phyloP scores from a whole-genome alignment of 2,329 filamentous ascomycete genomes.

The Aspergillus ruber region DNA sequence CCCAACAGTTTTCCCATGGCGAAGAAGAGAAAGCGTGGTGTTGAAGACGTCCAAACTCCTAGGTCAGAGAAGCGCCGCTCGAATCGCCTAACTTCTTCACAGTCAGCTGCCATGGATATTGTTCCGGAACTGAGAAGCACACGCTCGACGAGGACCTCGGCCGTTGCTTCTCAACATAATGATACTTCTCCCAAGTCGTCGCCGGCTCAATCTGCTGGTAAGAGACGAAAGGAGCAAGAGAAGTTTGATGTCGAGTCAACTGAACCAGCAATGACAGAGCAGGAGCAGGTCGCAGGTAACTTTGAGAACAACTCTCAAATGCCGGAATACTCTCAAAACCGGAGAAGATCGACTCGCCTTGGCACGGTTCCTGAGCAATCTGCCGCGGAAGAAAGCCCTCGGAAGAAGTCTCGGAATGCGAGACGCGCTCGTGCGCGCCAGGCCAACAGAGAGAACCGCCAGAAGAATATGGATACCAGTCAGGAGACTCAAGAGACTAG shows the following conservation, averaged over 20 bases:
- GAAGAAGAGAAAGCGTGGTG: slow-evolving; percentile 31
- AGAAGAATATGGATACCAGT: neutral
- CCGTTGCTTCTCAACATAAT: neutral
- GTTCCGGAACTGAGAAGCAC: slow-evolving; percentile 7
- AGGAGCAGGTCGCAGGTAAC: slow-evolving; percentile 1
- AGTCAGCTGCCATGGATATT: slow-evolving; percentile 5
- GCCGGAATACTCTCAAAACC: slow-evolving; percentile 20
- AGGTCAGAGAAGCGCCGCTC: slow-evolving; percentile 25
- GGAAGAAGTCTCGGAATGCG: slow-evolving; percentile 1
- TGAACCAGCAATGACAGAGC: neutral
- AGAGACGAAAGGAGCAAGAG: slow-evolving; percentile 18
- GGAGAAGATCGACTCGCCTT: slow-evolving; percentile 23
- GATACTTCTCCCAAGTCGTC: slow-evolving; percentile 6
- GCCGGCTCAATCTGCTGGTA: slow-evolving; percentile 15
- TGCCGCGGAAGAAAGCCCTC: slow-evolving; percentile 7
- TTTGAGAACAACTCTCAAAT: slow-evolving; percentile 3
- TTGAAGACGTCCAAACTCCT: slow-evolving; percentile 10
- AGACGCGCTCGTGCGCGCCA: neutral
- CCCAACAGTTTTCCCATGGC: slow-evolving; percentile 10
- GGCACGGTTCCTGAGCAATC: slow-evolving; percentile 15
- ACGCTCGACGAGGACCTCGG: slow-evolving; percentile 10
- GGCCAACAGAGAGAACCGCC: neutral
- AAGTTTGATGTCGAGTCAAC: slow-evolving; percentile 4
- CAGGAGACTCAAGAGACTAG: neutral
- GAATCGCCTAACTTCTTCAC: slow-evolving; percentile 16